These are phyloP conservation scores for Tylopilus felleus DNA, from an alignment of 768 basidiomycete genomes.

Conservation along the genomic window DNA sequence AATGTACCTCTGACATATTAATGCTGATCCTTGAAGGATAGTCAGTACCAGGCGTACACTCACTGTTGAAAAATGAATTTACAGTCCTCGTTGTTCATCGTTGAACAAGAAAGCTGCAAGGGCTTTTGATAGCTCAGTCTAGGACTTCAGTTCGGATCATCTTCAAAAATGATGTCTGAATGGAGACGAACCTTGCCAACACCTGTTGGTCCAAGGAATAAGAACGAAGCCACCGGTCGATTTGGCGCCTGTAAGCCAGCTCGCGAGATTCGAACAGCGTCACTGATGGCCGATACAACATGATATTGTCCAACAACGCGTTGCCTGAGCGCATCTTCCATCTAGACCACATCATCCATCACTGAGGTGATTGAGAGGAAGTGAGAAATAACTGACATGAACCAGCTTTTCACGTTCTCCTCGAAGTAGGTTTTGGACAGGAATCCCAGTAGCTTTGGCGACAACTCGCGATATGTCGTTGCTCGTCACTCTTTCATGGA, in stretches of 20 bases:
- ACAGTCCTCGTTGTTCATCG: constrained; percentile 84
- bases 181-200: constrained; percentile 63
- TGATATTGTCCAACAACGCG: constrained; percentile 91
- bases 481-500: constrained; percentile 86
- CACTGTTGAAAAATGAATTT: constrained; percentile 27
- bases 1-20: constrained; percentile 83
- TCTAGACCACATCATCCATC: constrained; percentile 41
- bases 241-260: constrained; percentile 88
- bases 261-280: constrained; percentile 90
- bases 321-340: constrained; percentile 75
- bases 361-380: neutral
- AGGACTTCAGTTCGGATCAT: constrained; percentile 1
- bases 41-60: neutral
- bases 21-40: constrained; percentile 66
- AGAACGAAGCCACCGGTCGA: constrained; percentile 87
- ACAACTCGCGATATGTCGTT: constrained; percentile 87
- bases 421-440: constrained; percentile 82
- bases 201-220: constrained; percentile 87
- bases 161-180: neutral
- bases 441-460: constrained; percentile 86
- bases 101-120: constrained; percentile 88
- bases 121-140: constrained; percentile 86
- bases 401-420: constrained; percentile 89
- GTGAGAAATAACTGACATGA: constrained; percentile 51
- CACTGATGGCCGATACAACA: constrained; percentile 79